A percentile compares a stretch with the other conserved stretches of the same genome.
Conservation (phyloP, 305 asterid species). For the Fraxinus paxiana region DNA sequence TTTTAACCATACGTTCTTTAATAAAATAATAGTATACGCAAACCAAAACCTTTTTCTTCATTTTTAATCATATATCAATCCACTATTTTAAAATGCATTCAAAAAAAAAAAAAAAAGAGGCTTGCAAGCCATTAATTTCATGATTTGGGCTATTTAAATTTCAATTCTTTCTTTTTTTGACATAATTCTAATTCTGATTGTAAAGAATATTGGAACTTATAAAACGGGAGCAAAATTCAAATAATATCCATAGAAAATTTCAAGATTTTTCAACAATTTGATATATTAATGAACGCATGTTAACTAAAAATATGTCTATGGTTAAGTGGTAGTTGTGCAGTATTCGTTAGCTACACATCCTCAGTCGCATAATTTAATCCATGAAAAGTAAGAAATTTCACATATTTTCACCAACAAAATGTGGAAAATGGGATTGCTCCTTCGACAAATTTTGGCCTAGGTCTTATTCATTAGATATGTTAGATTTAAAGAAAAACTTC, state of each 20-base stretch:
- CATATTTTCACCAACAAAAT: not conserved
- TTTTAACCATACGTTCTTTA: not conserved
- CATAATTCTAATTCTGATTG: not conserved
- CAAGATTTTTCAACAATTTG: not conserved
- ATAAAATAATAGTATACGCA: not conserved
- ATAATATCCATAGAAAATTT: not conserved
- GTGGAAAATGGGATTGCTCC: not conserved
- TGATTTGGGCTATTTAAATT: slow-evolving; percentile 14
- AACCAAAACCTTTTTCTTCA: not conserved
- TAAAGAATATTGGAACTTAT: not conserved
- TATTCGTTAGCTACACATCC: not conserved
- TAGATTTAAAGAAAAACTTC: not conserved
- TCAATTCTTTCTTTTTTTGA: not conserved
- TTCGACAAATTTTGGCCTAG: not conserved
- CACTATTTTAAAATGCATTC: not conserved
- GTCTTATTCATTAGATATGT: not conserved
- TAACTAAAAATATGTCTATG: not conserved
- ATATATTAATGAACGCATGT: not conserved
- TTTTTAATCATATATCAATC: not conserved
- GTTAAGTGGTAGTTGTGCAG: not conserved
- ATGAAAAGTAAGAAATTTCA: not conserved
- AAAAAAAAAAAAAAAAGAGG: not conserved
- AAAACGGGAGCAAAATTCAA: slow-evolving; percentile 15
- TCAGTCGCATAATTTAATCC: not conserved
- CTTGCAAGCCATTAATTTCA: not conserved